phyloP scores from a whole-genome alignment of 2,329 filamentous ascomycete genomes.

The Fusarium odoratissimum region DNA sequence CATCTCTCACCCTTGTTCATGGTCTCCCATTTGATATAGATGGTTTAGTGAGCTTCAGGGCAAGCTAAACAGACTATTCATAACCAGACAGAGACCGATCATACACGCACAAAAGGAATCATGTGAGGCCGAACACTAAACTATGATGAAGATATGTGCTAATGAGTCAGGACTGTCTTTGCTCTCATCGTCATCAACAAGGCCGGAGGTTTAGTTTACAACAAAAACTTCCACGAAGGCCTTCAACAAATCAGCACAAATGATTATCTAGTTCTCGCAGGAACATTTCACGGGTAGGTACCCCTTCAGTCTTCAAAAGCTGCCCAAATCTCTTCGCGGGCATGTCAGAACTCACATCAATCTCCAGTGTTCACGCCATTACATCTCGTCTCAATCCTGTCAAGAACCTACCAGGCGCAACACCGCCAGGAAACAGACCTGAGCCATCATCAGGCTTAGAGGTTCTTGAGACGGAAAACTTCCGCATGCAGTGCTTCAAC shows the following conservation, averaged over 20 bases:
- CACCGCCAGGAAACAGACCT: slow-evolving; percentile 61
- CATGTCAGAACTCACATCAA: slow-evolving; percentile 14
- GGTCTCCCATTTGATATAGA: slow-evolving; percentile 33
- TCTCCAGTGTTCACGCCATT: slow-evolving; percentile 73
- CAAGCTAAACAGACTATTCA: slow-evolving; percentile 17
- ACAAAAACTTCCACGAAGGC: slow-evolving; percentile 89
- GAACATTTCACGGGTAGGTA: slow-evolving; percentile 90
- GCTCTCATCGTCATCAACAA: slow-evolving; percentile 99
- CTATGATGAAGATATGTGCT: neutral
- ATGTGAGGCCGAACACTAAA: slow-evolving; percentile 25
- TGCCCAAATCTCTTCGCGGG: slow-evolving; percentile 5
- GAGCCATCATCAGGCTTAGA: slow-evolving; percentile 83
- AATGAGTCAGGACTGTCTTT: slow-evolving; percentile 81
- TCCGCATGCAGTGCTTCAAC: slow-evolving; percentile 95
- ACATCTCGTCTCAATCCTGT: slow-evolving; percentile 72
- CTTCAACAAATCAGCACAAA: slow-evolving; percentile 92
- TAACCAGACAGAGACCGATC: slow-evolving; percentile 15
- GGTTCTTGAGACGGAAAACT: slow-evolving; percentile 92
- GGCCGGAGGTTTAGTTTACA: slow-evolving; percentile 95
- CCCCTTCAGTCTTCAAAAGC: neutral
- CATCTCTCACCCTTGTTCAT: slow-evolving; percentile 35
- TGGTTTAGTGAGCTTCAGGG: slow-evolving; percentile 39
- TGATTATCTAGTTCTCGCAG: slow-evolving; percentile 95
- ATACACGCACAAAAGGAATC: slow-evolving; percentile 5
- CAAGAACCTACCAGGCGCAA: slow-evolving; percentile 51